A percentile compares a stretch with the other conserved stretches of the same genome.
phyloP scores from a whole-genome alignment of 164 flowering plant species.

The Magnolia sinica region DNA sequence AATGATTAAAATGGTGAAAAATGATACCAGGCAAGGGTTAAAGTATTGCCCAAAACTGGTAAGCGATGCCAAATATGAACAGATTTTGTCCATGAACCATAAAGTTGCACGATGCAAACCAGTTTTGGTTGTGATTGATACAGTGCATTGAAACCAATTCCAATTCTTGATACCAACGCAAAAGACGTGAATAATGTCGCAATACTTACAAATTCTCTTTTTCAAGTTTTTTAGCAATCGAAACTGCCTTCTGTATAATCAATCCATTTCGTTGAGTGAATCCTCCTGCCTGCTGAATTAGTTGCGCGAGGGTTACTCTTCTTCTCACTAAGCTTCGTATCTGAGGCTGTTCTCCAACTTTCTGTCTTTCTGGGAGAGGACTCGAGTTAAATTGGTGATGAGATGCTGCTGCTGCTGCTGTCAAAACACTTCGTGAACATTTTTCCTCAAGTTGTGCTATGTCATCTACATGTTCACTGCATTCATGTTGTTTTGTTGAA shows the following conservation, averaged over 20 bases:
- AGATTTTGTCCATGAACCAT: neutral
- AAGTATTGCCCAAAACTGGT: neutral
- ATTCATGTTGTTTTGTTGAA: slow-evolving; percentile 36
- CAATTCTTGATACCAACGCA: neutral
- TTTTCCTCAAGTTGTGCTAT: slow-evolving; percentile 23
- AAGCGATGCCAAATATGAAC: neutral
- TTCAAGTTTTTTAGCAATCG: slow-evolving; percentile 93
- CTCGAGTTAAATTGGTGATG: slow-evolving; percentile 25
- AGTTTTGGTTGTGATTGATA: neutral
- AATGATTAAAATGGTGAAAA: neutral
- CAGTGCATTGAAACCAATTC: neutral
- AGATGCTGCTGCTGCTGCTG: slow-evolving; percentile 19
- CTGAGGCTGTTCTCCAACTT: slow-evolving; percentile 42
- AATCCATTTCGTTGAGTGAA: slow-evolving; percentile 55
- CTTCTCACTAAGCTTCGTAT: slow-evolving; percentile 70
- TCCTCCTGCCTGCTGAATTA: slow-evolving; percentile 90
- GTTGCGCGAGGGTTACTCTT: slow-evolving; percentile 92
- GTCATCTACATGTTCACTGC: slow-evolving; percentile 18
- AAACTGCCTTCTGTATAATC: slow-evolving; percentile 82
- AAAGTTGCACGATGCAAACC: neutral
- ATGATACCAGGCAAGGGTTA: neutral
- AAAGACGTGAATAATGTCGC: neutral
- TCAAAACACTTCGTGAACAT: slow-evolving; percentile 23
- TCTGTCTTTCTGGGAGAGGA: slow-evolving; percentile 36
- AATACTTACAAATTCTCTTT: slow-evolving; percentile 84